Percentiles rank a stretch among this genome's conserved stretches.
Evolutionary conservation across 1,284 basidiomycete genomes (phyloP).

Genomic region (Lentinula novae-zelandiae): DNA sequence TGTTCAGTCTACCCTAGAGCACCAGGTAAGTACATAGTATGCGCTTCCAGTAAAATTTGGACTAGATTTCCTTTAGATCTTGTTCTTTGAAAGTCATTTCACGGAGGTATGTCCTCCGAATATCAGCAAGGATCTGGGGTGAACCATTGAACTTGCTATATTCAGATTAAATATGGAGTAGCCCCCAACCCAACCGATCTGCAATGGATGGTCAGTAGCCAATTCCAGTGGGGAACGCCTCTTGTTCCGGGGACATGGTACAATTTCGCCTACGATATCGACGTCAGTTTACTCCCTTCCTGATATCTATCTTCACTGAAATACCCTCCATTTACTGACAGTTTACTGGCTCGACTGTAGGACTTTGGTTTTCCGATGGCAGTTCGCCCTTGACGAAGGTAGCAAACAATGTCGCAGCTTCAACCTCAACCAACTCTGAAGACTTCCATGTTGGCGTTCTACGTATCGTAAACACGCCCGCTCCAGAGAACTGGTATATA

Average conservation of each 20-base stretch:
- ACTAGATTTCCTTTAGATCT: constrained; percentile 17
- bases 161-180: constrained; percentile 55
- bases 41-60: background rate
- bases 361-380: constrained; percentile 56
- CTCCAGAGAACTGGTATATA: constrained; percentile 56
- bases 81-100: constrained; percentile 66
- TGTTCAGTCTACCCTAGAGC: constrained; percentile 45
- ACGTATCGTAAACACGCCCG: constrained; percentile 44
- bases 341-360: constrained; percentile 52
- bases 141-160: background rate
- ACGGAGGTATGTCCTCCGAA: constrained; percentile 39
- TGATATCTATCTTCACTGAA: background rate
- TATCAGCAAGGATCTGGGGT: background rate
- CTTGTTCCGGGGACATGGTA: constrained; percentile 56
- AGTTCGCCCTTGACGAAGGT: constrained; percentile 46
- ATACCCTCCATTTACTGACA: constrained; percentile 18
- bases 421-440: constrained; percentile 55
- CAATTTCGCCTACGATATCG: constrained; percentile 63
- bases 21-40: constrained; percentile 36
- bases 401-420: constrained; percentile 42
- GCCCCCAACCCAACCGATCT: constrained; percentile 45
- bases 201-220: constrained; percentile 47
- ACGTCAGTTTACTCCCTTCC: constrained; percentile 34
- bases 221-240: constrained; percentile 48
- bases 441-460: constrained; percentile 66